Evolutionary conservation across 169 alveolate species (phyloP).

Genomic region (Blepharisma undulans): DNA sequence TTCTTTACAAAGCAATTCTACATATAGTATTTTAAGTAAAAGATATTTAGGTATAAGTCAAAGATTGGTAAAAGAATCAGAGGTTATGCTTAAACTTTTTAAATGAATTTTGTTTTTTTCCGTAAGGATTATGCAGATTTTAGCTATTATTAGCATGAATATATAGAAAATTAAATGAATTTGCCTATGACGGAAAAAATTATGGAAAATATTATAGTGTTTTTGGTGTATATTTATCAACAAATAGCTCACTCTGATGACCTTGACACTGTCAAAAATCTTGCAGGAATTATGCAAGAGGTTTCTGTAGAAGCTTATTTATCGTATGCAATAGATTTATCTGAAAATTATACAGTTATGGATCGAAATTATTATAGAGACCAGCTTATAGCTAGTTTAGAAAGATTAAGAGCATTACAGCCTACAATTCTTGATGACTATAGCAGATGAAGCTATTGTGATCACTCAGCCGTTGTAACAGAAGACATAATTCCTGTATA

Average conservation of each 20-base stretch:
- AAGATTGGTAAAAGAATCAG: neutral
- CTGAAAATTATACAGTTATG: neutral
- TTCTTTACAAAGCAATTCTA: neutral
- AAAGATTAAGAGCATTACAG: neutral
- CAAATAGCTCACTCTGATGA: neutral
- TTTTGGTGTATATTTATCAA: neutral
- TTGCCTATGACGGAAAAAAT: too few species aligned
- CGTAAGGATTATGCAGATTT: neutral
- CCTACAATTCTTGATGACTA: neutral
- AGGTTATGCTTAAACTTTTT: neutral
- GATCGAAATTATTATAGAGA: neutral
- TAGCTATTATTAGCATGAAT: neutral
- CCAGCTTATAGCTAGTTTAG: neutral
- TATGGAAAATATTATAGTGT: too few species aligned
- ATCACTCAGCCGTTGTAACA: neutral
- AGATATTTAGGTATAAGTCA: neutral
- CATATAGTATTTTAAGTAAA: neutral
- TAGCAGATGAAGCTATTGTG: neutral
- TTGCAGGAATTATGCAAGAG: neutral
- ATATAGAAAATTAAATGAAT: too few species aligned
- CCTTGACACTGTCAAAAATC: neutral
- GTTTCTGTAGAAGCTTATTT: neutral
- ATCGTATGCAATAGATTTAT: neutral
- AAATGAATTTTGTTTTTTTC: neutral
- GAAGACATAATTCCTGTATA: neutral